phyloP scores from a whole-genome alignment of 768 basidiomycete genomes.

The Lenzites betulinus region DNA sequence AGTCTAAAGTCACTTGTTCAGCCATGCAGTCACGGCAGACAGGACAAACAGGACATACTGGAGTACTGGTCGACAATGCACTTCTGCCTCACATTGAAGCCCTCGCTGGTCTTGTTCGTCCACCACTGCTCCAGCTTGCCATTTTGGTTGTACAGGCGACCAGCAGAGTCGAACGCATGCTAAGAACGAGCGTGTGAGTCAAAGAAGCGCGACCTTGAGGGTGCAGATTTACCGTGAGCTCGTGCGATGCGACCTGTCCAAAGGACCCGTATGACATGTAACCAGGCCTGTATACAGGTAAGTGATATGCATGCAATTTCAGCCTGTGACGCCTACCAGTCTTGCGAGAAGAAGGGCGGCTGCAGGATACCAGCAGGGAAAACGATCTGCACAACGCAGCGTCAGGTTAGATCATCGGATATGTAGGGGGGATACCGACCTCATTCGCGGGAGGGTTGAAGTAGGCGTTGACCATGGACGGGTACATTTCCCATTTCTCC shows the following conservation, averaged over 20 bases:
- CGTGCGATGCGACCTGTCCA: conserved; percentile 90
- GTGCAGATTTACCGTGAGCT: conserved; percentile 66
- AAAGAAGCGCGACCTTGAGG: background rate
- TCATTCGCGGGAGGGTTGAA: conserved; percentile 88
- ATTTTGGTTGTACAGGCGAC: conserved; percentile 85
- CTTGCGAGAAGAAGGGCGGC: conserved; percentile 84
- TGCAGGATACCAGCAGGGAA: conserved; percentile 97
- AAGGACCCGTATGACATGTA: conserved; percentile 93
- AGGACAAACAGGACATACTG: conserved; percentile 40
- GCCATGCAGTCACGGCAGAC: background rate
- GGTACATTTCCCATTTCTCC: conserved; percentile 86
- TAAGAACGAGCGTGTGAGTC: conserved; percentile 29
- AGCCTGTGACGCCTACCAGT: conserved; percentile 53
- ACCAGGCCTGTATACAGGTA: conserved; percentile 60
- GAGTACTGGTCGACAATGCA: conserved; percentile 94
- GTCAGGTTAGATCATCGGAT: background rate
- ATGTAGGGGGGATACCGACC: conserved; percentile 39
- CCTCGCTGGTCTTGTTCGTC: conserved; percentile 83
- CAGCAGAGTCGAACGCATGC: conserved; percentile 92
- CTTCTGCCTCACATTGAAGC: conserved; percentile 79
- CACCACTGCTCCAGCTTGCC: conserved; percentile 93
- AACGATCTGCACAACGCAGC: conserved; percentile 58
- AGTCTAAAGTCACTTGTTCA: conserved; percentile 45
- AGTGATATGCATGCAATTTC: background rate
- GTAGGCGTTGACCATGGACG: conserved; percentile 86